A percentile compares a stretch with the other conserved stretches of the same genome.
phyloP scores from a whole-genome alignment of 2,329 filamentous ascomycete species.

The Alternaria tenuissima region DNA sequence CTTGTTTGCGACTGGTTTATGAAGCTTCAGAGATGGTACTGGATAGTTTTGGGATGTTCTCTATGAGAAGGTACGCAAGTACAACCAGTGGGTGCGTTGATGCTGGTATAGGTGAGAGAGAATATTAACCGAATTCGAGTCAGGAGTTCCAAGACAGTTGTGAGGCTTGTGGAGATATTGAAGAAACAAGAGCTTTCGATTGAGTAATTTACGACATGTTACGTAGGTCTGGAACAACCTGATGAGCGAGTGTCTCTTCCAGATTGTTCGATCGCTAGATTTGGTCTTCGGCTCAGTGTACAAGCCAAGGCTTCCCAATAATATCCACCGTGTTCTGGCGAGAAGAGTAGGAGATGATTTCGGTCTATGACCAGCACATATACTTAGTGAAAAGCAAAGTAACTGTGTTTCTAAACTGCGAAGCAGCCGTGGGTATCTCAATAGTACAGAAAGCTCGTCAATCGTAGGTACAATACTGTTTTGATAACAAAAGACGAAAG shows the following conservation, averaged over 20 bases:
- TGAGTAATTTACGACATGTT: not conserved
- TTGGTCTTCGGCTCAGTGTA: not conserved
- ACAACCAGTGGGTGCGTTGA: too few species aligned
- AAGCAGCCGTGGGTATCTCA: slow-evolving; percentile 7
- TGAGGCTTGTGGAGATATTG: not conserved
- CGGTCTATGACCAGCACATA: not conserved
- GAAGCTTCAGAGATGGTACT: too few species aligned
- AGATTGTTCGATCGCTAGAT: not conserved
- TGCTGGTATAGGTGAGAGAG: not conserved
- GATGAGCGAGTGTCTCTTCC: not conserved
- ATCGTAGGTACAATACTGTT: not conserved
- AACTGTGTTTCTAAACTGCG: not conserved
- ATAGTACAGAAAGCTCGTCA: slow-evolving; percentile 2
- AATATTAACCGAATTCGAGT: not conserved
- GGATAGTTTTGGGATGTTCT: too few species aligned
- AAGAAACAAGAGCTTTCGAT: not conserved
- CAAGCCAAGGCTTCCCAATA: too few species aligned
- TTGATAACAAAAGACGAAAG: not conserved
- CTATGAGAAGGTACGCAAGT: too few species aligned
- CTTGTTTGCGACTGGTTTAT: too few species aligned
- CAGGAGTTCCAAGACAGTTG: not conserved
- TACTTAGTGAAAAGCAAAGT: not conserved
- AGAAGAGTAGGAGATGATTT: too few species aligned
- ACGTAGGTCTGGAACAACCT: too few species aligned
- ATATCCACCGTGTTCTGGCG: too few species aligned